A percentile compares a stretch with the other conserved stretches of the same genome.
These are phyloP conservation scores for Melampsora abietis-canadensis DNA, from an alignment of 1,284 basidiomycete genomes.

Conservation along the genomic window DNA sequence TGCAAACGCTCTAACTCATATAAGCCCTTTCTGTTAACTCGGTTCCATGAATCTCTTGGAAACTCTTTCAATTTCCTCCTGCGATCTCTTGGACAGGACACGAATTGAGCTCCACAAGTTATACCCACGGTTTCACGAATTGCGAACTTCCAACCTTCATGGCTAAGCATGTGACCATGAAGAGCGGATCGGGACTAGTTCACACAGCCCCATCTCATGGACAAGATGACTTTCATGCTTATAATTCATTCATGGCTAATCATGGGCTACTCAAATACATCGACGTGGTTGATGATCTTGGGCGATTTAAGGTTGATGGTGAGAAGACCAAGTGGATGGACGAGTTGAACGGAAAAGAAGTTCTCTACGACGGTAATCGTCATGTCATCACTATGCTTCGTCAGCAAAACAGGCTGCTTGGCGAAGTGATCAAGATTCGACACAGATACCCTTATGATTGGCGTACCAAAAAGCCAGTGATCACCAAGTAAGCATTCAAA, in stretches of 20 bases:
- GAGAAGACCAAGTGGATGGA: slow-evolving; percentile 52
- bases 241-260: slow-evolving; percentile 53
- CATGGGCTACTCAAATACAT: neutral
- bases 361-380: slow-evolving; percentile 68
- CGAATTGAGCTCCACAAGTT: slow-evolving; percentile 69
- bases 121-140: slow-evolving; percentile 57
- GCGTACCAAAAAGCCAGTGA: slow-evolving; percentile 78
- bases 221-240: slow-evolving; percentile 72
- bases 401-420: slow-evolving; percentile 63
- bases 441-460: slow-evolving; percentile 97
- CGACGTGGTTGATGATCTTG: slow-evolving; percentile 67
- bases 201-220: slow-evolving; percentile 95
- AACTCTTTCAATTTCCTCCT: neutral
- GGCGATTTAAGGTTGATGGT: slow-evolving; percentile 66
- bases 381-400: slow-evolving; percentile 66
- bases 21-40: too few relatives aligned
- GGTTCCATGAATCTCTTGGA: neutral
- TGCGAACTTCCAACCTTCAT: slow-evolving; percentile 57
- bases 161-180: slow-evolving; percentile 70
- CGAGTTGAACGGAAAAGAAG: slow-evolving; percentile 66
- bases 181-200: slow-evolving; percentile 92
- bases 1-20: neutral
- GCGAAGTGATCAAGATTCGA: slow-evolving; percentile 66
- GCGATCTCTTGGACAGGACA: slow-evolving; percentile 60
- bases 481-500: neutral